A percentile compares a stretch with the other conserved stretches of the same genome.
phyloP scores from a whole-genome alignment of 2,329 filamentous ascomycete genomes.

The Trichoderma oligosporum region DNA sequence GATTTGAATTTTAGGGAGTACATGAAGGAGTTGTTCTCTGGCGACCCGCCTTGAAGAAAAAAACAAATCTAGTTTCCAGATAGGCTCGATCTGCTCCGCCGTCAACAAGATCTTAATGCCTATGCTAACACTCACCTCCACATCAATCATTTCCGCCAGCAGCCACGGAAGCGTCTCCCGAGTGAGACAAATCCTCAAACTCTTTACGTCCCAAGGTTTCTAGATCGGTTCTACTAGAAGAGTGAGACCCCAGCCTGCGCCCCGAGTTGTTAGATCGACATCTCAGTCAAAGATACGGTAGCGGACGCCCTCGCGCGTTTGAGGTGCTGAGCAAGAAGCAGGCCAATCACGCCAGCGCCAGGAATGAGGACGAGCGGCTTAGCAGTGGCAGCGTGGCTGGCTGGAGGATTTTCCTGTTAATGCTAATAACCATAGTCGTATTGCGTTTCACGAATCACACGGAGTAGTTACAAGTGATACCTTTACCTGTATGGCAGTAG shows the following conservation, averaged over 20 bases:
- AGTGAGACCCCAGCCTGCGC: slow-evolving; percentile 59
- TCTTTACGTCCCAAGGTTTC: slow-evolving; percentile 43
- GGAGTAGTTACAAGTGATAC: too few species aligned
- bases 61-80: slow-evolving; percentile 48
- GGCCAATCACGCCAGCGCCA: slow-evolving; percentile 37
- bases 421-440: slow-evolving; percentile 7
- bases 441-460: too few species aligned
- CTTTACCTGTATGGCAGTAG: too few species aligned
- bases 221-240: too few species aligned
- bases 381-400: neutral
- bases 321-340: slow-evolving; percentile 37
- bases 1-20: slow-evolving; percentile 34
- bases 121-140: slow-evolving; percentile 43
- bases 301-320: slow-evolving; percentile 32
- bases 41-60: slow-evolving; percentile 54
- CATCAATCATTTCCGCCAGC: slow-evolving; percentile 43
- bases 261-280: slow-evolving; percentile 43
- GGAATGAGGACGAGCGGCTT: slow-evolving; percentile 33
- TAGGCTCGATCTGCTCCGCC: slow-evolving; percentile 38
- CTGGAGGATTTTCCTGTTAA: neutral
- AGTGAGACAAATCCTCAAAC: slow-evolving; percentile 45
- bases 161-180: slow-evolving; percentile 45
- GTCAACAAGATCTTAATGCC: slow-evolving; percentile 44
- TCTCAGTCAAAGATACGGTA: slow-evolving; percentile 54
- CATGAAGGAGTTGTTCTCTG: slow-evolving; percentile 47